phyloP scores from a whole-genome alignment of 441 rosid species.

The Gossypium gossypioides region DNA sequence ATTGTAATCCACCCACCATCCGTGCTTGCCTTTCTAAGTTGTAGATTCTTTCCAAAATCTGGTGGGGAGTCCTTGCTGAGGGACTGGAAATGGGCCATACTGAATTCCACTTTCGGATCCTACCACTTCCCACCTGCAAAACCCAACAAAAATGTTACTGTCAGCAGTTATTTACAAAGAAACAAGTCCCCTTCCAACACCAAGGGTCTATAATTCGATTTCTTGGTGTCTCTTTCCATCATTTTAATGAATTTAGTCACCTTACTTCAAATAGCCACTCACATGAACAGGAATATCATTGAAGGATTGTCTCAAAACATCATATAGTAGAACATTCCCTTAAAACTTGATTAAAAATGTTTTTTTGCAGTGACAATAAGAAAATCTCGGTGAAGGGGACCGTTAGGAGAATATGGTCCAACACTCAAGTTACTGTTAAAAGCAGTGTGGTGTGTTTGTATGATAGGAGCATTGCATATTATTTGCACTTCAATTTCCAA shows the following conservation, averaged over 20 bases:
- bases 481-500: not conserved
- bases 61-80: slow-evolving; percentile 57
- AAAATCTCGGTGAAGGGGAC: slow-evolving; percentile 3
- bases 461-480: slow-evolving; percentile 3
- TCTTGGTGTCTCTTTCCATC: not conserved
- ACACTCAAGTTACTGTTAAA: not conserved
- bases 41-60: slow-evolving; percentile 46
- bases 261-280: not conserved
- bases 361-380: not conserved
- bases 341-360: not conserved
- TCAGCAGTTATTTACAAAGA: slow-evolving; percentile 4
- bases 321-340: not conserved
- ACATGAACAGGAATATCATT: slow-evolving; percentile 6
- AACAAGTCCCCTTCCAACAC: not conserved
- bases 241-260: not conserved
- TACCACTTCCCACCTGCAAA: slow-evolving; percentile 61
- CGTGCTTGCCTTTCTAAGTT: slow-evolving; percentile 10
- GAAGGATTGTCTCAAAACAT: not conserved
- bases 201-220: not conserved
- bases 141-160: slow-evolving; percentile 8
- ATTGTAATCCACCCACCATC: not conserved
- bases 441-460: not conserved
- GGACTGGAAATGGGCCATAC: slow-evolving; percentile 73
- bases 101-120: slow-evolving; percentile 52
- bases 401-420: not conserved